Percentiles rank a stretch among this genome's conserved stretches.
Conservation (phyloP, 371 early-diverging fungal genomes). For the Phascolomyces articulosus region DNA sequence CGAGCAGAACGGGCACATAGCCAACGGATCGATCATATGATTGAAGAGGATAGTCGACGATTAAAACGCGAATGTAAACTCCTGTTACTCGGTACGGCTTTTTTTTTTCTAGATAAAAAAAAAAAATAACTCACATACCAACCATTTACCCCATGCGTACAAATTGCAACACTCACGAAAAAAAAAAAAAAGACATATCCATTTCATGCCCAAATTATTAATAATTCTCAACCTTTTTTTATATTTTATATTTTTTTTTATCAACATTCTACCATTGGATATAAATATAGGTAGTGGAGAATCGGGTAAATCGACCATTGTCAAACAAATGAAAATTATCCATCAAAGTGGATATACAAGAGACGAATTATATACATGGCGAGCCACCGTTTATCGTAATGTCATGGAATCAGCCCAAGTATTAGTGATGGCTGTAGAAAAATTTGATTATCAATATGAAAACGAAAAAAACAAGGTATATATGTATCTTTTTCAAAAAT, state of each 20-base stretch:
- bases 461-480: slow-evolving; percentile 43
- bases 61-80: slow-evolving; percentile 73
- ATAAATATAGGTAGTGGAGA: slow-evolving; percentile 92
- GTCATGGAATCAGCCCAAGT: slow-evolving; percentile 73
- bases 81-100: slow-evolving; percentile 62
- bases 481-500: too few relatives aligned
- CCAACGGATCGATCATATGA: slow-evolving; percentile 63
- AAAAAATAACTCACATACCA: too few relatives aligned
- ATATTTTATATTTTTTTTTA: neutral
- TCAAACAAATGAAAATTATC: slow-evolving; percentile 94
- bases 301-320: slow-evolving; percentile 90
- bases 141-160: too few relatives aligned
- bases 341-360: slow-evolving; percentile 85
- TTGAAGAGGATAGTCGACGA: slow-evolving; percentile 60
- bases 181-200: too few relatives aligned
- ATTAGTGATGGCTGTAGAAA: slow-evolving; percentile 62
- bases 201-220: too few relatives aligned
- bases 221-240: too few relatives aligned
- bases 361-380: slow-evolving; percentile 77
- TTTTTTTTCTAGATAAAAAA: neutral
- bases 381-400: slow-evolving; percentile 79
- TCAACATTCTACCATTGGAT: too few relatives aligned
- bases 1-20: slow-evolving; percentile 56
- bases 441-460: slow-evolving; percentile 50
- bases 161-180: too few relatives aligned